phyloP scores from a whole-genome alignment of 257 asterid genomes.

The Rhazya stricta region DNA sequence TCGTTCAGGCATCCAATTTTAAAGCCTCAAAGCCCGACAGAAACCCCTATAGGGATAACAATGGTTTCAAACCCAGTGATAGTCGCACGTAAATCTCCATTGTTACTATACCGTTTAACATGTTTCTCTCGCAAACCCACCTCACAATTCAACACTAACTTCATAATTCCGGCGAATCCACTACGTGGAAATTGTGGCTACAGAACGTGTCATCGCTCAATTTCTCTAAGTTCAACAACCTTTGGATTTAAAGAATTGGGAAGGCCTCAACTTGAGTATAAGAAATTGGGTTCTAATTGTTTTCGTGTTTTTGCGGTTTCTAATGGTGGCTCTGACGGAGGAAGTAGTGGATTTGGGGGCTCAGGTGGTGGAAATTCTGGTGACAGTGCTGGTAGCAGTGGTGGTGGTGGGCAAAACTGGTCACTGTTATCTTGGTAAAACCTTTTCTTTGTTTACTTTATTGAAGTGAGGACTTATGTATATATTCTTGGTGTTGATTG shows the following conservation, averaged over 20 bases:
- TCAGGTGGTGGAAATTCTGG: constrained; percentile 47
- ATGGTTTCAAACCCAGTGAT: constrained; percentile 36
- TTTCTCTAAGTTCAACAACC: constrained; percentile 27
- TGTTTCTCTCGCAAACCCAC: constrained; percentile 20
- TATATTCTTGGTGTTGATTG: not conserved
- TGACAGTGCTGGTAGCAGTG: constrained; percentile 37
- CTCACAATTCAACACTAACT: constrained; percentile 20
- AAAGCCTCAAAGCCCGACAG: not conserved
- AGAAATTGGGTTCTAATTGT: constrained; percentile 22
- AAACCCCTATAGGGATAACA: constrained; percentile 1
- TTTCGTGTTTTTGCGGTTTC: constrained; percentile 44
- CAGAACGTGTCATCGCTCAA: constrained; percentile 19
- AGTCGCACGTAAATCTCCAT: constrained; percentile 24
- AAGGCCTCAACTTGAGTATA: constrained; percentile 21
- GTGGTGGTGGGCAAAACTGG: constrained; percentile 44
- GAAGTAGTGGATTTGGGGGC: constrained; percentile 47
- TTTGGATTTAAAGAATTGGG: constrained; percentile 27
- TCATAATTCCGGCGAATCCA: constrained; percentile 26
- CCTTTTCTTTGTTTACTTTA: not conserved
- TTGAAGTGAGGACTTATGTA: not conserved
- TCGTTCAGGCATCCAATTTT: not conserved
- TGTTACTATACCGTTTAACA: constrained; percentile 21
- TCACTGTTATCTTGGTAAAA: constrained; percentile 66
- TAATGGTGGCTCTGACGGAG: constrained; percentile 46
- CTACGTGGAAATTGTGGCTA: constrained; percentile 14